phyloP scores from a whole-genome alignment of 2,329 filamentous ascomycete genomes.

The Phialocephala subalpina region DNA sequence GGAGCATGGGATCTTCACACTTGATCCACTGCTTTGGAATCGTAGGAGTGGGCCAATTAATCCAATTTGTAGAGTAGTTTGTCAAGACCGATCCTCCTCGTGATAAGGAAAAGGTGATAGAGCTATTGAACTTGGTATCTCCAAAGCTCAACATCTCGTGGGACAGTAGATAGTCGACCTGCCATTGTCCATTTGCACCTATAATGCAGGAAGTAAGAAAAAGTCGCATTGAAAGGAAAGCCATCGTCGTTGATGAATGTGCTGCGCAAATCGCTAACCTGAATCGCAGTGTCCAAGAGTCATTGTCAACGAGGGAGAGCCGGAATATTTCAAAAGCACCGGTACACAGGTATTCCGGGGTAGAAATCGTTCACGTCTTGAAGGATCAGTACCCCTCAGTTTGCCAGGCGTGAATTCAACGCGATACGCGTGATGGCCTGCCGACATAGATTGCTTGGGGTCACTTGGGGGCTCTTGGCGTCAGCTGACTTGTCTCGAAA shows the following conservation, averaged over 20 bases:
- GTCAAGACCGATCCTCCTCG: not conserved
- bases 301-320: too few relatives aligned
- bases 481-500: not conserved
- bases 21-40: constrained; percentile 15
- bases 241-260: not conserved
- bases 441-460: not conserved
- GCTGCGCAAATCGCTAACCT: not conserved
- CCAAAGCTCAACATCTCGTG: constrained; percentile 2
- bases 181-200: not conserved
- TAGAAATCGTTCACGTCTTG: too few relatives aligned
- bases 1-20: constrained; percentile 4
- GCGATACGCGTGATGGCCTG: not conserved
- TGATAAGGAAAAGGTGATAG: not conserved
- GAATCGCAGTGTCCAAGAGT: not conserved
- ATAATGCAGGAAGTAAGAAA: not conserved
- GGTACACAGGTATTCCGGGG: too few relatives aligned
- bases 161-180: not conserved
- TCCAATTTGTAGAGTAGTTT: constrained; percentile 2
- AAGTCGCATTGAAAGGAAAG: not conserved
- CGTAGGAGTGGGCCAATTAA: not conserved
- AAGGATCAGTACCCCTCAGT: too few relatives aligned
- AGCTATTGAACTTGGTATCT: constrained; percentile 1
- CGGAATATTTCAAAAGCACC: too few relatives aligned
- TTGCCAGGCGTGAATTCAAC: not conserved
- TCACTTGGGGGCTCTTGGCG: not conserved